Evolutionary conservation across 2,329 filamentous ascomycete genomes (phyloP).

Genomic region (Cercospora zeina): DNA sequence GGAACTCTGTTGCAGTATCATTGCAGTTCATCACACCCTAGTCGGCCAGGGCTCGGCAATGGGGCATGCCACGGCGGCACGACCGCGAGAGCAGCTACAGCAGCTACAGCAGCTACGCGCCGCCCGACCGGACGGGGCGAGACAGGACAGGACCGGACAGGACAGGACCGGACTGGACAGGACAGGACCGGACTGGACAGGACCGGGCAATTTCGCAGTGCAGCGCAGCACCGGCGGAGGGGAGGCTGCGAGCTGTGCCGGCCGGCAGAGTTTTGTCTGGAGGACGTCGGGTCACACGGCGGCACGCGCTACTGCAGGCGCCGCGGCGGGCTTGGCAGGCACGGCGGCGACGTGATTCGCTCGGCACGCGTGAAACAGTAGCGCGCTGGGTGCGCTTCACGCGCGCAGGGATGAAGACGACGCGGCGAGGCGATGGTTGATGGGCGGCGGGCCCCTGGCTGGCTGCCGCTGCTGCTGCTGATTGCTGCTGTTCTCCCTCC

Average conservation of each 20-base stretch:
- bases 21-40: neutral
- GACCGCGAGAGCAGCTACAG: too few species aligned
- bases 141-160: too few species aligned
- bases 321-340: conserved; percentile 10
- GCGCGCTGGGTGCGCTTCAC: conserved; percentile 5
- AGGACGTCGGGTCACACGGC: conserved; percentile 10
- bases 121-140: too few species aligned
- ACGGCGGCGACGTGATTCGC: conserved; percentile 6
- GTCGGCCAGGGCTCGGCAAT: neutral
- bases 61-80: too few species aligned
- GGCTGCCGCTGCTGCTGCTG: neutral
- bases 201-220: neutral
- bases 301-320: conserved; percentile 2
- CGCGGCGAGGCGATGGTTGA: conserved; percentile 1
- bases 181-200: too few species aligned
- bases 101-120: too few species aligned
- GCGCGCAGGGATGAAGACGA: neutral
- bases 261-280: conserved; percentile 8
- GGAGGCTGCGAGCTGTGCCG: neutral
- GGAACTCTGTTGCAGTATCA: too few species aligned
- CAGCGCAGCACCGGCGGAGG: neutral
- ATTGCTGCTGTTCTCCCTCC: too few species aligned
- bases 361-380: conserved; percentile 4
- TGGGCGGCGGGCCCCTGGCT: conserved; percentile 1
- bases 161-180: too few species aligned